Evolutionary conservation across 1,284 basidiomycete species (phyloP).

Genomic region (Ceratobasidium theobromae): DNA sequence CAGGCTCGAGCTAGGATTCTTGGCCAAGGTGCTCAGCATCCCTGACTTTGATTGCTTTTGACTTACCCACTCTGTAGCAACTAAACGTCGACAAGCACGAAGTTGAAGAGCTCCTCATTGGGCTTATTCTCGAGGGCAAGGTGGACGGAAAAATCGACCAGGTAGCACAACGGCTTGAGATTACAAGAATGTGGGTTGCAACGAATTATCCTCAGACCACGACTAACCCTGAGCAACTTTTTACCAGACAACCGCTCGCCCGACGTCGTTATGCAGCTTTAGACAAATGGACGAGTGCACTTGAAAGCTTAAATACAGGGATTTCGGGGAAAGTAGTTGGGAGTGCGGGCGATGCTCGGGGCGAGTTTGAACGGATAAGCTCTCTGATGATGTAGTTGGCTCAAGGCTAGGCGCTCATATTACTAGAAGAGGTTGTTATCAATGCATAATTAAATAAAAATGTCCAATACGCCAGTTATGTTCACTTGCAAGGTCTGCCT

Average conservation of each 20-base stretch:
- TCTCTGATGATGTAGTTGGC: slow-evolving; percentile 20
- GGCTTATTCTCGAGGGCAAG: slow-evolving; percentile 91
- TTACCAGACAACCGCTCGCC: slow-evolving; percentile 72
- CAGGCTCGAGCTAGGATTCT: slow-evolving; percentile 85
- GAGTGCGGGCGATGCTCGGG: slow-evolving; percentile 12
- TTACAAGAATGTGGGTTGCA: slow-evolving; percentile 76
- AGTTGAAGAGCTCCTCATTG: slow-evolving; percentile 91
- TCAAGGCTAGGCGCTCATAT: too few relatives aligned
- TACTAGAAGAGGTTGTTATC: too few relatives aligned
- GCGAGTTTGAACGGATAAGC: slow-evolving; percentile 20
- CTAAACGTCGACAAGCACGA: slow-evolving; percentile 85
- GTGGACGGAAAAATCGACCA: slow-evolving; percentile 96
- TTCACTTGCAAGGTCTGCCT: too few relatives aligned
- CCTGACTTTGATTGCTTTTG: not conserved
- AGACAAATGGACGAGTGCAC: slow-evolving; percentile 75
- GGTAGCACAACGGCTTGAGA: slow-evolving; percentile 86
- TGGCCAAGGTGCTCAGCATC: slow-evolving; percentile 67
- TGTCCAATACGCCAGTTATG: too few relatives aligned
- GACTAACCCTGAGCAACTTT: not conserved
- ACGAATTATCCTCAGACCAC: not conserved
- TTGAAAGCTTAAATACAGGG: slow-evolving; percentile 68
- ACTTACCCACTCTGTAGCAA: slow-evolving; percentile 59
- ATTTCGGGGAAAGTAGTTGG: slow-evolving; percentile 64
- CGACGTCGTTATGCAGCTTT: slow-evolving; percentile 82
- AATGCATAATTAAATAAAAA: too few relatives aligned